Evolutionary conservation across 345 rosid genomes (phyloP).

Genomic region (Aquilaria sinensis): DNA sequence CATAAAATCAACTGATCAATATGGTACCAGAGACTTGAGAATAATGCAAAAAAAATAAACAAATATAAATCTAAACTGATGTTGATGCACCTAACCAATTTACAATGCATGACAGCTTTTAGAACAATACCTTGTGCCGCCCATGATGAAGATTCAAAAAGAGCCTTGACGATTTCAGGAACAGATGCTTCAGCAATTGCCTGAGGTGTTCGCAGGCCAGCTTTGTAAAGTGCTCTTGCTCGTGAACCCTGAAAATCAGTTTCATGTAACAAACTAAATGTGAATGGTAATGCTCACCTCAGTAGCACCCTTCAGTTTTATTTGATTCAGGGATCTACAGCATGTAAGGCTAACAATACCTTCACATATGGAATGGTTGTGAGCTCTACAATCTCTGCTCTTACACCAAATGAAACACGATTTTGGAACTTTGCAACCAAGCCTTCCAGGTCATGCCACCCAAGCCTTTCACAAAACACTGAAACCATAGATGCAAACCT

Average conservation of each 20-base stretch:
- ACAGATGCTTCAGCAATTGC: constrained; percentile 93
- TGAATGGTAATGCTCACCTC: not conserved
- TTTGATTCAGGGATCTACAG: too few relatives aligned
- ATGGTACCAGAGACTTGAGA: not conserved
- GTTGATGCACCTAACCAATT: not conserved
- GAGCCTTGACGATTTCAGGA: constrained; percentile 82
- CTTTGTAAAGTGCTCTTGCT: constrained; percentile 93
- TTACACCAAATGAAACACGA: constrained; percentile 96
- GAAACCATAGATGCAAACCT: constrained; percentile 98
- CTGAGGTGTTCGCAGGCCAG: constrained; percentile 87
- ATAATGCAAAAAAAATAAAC: constrained; percentile 3
- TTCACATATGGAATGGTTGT: constrained; percentile 87
- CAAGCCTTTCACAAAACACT: constrained; percentile 90
- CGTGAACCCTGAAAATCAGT: constrained; percentile 69
- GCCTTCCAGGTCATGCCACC: constrained; percentile 97
- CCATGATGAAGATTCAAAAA: constrained; percentile 89
- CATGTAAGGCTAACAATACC: constrained; percentile 27
- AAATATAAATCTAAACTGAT: not conserved
- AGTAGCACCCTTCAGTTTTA: too few relatives aligned
- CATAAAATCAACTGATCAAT: constrained; percentile 14
- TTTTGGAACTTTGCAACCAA: constrained; percentile 88
- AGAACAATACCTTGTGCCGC: constrained; percentile 54
- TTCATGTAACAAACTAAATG: constrained; percentile 7
- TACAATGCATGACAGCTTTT: not conserved
- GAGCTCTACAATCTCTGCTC: constrained; percentile 97